phyloP scores from a whole-genome alignment of 352 stramenopile species.

The Globisporangium rhizosaccharum region DNA sequence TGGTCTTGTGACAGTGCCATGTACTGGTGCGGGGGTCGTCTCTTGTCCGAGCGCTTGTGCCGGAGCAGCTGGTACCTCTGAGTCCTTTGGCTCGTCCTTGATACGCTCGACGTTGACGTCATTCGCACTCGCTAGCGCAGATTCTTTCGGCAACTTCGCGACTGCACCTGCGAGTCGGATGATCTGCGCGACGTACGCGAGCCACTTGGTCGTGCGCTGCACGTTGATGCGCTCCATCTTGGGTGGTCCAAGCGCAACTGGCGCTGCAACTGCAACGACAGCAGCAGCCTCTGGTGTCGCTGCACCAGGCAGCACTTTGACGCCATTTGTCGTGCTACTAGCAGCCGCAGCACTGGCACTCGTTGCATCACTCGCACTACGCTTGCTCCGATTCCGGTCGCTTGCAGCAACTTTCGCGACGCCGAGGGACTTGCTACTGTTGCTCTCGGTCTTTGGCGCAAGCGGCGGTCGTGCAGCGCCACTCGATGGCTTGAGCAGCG shows the following conservation, averaged over 20 bases:
- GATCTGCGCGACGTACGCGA: constrained; percentile 59
- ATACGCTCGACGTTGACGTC: too few species aligned
- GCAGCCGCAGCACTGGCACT: background rate
- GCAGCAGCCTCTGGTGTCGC: background rate
- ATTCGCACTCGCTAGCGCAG: too few species aligned
- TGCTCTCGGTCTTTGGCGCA: constrained; percentile 2
- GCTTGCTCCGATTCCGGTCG: constrained; percentile 9
- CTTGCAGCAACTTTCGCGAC: background rate
- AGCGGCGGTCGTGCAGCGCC: background rate
- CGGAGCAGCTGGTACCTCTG: too few species aligned
- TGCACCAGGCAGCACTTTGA: background rate
- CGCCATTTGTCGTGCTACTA: background rate
- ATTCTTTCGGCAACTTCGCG: constrained; percentile 8
- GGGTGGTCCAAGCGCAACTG: constrained; percentile 29
- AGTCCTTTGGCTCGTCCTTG: too few species aligned
- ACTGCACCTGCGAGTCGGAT: constrained; percentile 42
- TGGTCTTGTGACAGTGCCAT: background rate
- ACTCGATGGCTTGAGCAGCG: background rate
- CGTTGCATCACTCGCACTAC: background rate
- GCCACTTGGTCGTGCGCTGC: constrained; percentile 65
- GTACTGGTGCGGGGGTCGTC: too few species aligned
- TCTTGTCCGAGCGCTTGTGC: too few species aligned
- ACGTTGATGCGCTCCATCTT: constrained; percentile 84
- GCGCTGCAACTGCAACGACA: constrained; percentile 7
- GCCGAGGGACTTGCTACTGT: background rate